Percentiles rank a stretch among this genome's conserved stretches.
These are phyloP conservation scores for Oryza meridionalis DNA, from an alignment of 176 grass and related monocot species.

Conservation along the genomic window DNA sequence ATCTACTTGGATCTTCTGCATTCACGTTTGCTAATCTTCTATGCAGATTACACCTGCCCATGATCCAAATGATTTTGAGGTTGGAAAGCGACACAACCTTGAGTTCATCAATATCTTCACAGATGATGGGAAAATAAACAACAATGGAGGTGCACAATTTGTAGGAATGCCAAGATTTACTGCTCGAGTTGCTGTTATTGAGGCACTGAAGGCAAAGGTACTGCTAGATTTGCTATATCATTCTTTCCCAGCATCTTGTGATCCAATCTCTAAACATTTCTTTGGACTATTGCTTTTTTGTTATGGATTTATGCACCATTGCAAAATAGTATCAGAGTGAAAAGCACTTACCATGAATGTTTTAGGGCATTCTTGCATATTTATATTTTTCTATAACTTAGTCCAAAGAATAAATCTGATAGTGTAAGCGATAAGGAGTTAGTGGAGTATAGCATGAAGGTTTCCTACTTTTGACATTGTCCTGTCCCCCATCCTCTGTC, in stretches of 20 bases:
- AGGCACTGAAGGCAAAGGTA: not conserved
- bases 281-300: not conserved
- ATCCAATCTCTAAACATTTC: not conserved
- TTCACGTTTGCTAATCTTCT: not conserved
- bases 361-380: not conserved
- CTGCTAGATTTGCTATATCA: not conserved
- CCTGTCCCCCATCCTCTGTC: not conserved
- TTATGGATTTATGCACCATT: not conserved
- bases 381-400: not conserved
- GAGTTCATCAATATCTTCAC: not conserved
- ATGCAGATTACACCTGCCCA: not conserved
- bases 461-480: not conserved
- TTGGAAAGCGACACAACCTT: constrained; percentile 1
- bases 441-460: not conserved
- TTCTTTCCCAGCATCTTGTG: not conserved
- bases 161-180: not conserved
- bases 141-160: not conserved
- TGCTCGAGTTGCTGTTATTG: not conserved
- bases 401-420: not conserved
- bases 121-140: not conserved
- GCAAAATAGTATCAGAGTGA: not conserved
- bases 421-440: not conserved
- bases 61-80: constrained; percentile 6
- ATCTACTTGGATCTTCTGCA: not conserved
- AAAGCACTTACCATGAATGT: not conserved